Evolutionary conservation across 129 eudicot genomes (phyloP).

Genomic region (sunflower (Helianthus annuus)): HanXRQr2.0-SUNRISE NC_035433.2:111296085-111296584

Average conservation of each 20-base stretch:
- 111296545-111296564: conserved; percentile 94
- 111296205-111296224: too few relatives aligned
- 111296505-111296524: neutral
- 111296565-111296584: conserved; percentile 97
- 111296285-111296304: conserved; percentile 4
- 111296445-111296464: conserved; percentile 84
- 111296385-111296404: conserved; percentile 94
- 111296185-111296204: too few relatives aligned
- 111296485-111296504: conserved; percentile 3
- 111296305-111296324: conserved; percentile 4
- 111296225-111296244: too few relatives aligned
- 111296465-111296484: neutral
- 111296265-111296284: neutral
- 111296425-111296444: conserved; percentile 84
- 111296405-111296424: conserved; percentile 86
- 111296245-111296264: too few relatives aligned
- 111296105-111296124: neutral
- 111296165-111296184: too few relatives aligned
- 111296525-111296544: conserved; percentile 41
- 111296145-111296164: too few relatives aligned
- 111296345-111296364: conserved; percentile 91
- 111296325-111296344: conserved; percentile 23
- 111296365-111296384: conserved; percentile 94
- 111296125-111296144: too few relatives aligned
- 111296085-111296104: too few relatives aligned